Percentiles rank a stretch among this genome's conserved stretches.
phyloP scores from a whole-genome alignment of 2,329 filamentous ascomycete species.

The Verticillium alfalfae region DNA sequence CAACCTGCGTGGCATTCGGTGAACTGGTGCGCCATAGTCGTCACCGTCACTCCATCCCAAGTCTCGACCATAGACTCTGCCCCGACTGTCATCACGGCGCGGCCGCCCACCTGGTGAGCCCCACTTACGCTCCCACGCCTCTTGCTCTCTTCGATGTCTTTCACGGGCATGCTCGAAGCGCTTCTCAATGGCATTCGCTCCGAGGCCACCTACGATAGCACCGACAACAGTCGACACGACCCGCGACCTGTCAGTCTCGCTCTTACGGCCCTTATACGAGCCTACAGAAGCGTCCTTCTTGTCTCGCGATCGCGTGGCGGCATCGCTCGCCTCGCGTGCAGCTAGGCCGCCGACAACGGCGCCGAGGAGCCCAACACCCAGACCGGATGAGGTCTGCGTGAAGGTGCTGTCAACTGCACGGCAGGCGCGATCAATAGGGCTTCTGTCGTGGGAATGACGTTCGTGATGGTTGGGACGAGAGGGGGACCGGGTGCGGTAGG shows the following conservation, averaged over 20 bases:
- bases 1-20: slow-evolving; percentile 4
- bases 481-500: slow-evolving; percentile 16
- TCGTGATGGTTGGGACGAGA: slow-evolving; percentile 1
- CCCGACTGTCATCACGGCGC: slow-evolving; percentile 16
- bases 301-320: slow-evolving; percentile 14
- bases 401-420: slow-evolving; percentile 39
- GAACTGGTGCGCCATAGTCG: slow-evolving; percentile 17
- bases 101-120: slow-evolving; percentile 20
- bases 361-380: slow-evolving; percentile 46
- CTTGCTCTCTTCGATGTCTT: slow-evolving; percentile 22
- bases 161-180: slow-evolving; percentile 31
- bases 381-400: slow-evolving; percentile 39
- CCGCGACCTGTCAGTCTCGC: slow-evolving; percentile 22
- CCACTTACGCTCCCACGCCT: slow-evolving; percentile 25
- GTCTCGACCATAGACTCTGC: slow-evolving; percentile 12
- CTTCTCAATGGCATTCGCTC: slow-evolving; percentile 45
- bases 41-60: slow-evolving; percentile 18
- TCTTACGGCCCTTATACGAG: neutral
- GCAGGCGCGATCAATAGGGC: slow-evolving; percentile 33
- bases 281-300: slow-evolving; percentile 1
- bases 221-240: slow-evolving; percentile 46
- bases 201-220: slow-evolving; percentile 48
- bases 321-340: slow-evolving; percentile 41
- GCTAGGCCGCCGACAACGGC: slow-evolving; percentile 49
- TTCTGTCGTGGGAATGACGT: slow-evolving; percentile 7